phyloP scores from a whole-genome alignment of 2,329 filamentous ascomycete species.

The Colletotrichum sp. region DNA sequence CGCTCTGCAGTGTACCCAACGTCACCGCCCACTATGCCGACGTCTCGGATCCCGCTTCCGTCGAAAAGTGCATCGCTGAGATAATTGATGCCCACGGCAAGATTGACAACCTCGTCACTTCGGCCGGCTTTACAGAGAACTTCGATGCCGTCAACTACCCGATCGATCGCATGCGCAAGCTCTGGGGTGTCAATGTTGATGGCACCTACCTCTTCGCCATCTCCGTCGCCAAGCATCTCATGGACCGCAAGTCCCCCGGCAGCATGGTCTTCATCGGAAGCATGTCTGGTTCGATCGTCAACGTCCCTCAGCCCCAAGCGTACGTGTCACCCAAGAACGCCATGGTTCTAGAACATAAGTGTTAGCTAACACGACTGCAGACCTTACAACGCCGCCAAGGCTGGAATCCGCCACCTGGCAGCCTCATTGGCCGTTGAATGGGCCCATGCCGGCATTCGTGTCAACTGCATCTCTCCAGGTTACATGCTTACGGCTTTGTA shows the following conservation, averaged over 20 bases:
- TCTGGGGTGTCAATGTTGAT: slow-evolving; percentile 93
- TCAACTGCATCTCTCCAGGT: slow-evolving; percentile 94
- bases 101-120: slow-evolving; percentile 92
- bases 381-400: slow-evolving; percentile 93
- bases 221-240: slow-evolving; percentile 84
- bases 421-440: slow-evolving; percentile 92
- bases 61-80: slow-evolving; percentile 74
- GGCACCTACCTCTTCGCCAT: slow-evolving; percentile 91
- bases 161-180: slow-evolving; percentile 87
- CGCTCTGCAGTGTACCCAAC: slow-evolving; percentile 65
- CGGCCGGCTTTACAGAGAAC: slow-evolving; percentile 97
- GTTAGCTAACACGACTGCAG: slow-evolving; percentile 31
- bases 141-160: slow-evolving; percentile 92
- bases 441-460: slow-evolving; percentile 85
- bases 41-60: slow-evolving; percentile 80
- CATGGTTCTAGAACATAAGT: neutral
- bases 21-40: slow-evolving; percentile 92
- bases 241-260: slow-evolving; percentile 78
- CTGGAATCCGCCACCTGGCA: slow-evolving; percentile 87
- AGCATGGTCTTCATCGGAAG: slow-evolving; percentile 95
- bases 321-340: slow-evolving; percentile 35
- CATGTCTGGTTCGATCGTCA: slow-evolving; percentile 94
- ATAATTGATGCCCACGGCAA: slow-evolving; percentile 75
- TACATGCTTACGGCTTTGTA: slow-evolving; percentile 96
- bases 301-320: slow-evolving; percentile 92